These are phyloP conservation scores for Alternaria panax DNA, from an alignment of 2,329 filamentous ascomycete genomes.

Conservation along the genomic window DNA sequence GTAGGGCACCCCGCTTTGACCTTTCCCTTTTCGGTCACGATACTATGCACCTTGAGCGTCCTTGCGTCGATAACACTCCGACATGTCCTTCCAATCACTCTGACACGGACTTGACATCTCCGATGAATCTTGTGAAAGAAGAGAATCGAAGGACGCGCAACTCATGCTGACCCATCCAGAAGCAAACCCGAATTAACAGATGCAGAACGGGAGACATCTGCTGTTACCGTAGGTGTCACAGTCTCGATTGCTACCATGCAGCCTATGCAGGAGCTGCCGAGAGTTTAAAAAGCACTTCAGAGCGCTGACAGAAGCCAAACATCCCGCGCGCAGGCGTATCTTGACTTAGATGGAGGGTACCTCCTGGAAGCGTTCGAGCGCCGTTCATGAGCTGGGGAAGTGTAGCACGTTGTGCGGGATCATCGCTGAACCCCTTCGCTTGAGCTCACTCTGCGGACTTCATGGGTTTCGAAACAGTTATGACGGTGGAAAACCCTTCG, in stretches of 20 bases:
- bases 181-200: constrained; percentile 4
- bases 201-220: not conserved
- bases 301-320: constrained; percentile 18
- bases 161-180: not conserved
- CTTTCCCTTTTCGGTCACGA: not conserved
- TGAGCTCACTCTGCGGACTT: constrained; percentile 12
- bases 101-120: not conserved
- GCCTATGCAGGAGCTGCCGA: constrained; percentile 14
- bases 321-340: not conserved
- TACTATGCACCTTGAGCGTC: not conserved
- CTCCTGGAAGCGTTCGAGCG: constrained; percentile 17
- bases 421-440: constrained; percentile 21
- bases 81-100: not conserved
- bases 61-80: not conserved
- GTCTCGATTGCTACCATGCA: constrained; percentile 17
- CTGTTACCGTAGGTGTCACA: constrained; percentile 20
- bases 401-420: constrained; percentile 14
- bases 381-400: constrained; percentile 7
- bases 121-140: not conserved
- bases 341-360: constrained; percentile 4
- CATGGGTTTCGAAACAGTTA: constrained; percentile 22
- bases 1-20: not conserved
- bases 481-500: constrained; percentile 2
- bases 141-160: not conserved
- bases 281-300: constrained; percentile 24